These are phyloP conservation scores for Panaeolus cyanescens DNA, from an alignment of 768 basidiomycete species.

Conservation along the genomic window DNA sequence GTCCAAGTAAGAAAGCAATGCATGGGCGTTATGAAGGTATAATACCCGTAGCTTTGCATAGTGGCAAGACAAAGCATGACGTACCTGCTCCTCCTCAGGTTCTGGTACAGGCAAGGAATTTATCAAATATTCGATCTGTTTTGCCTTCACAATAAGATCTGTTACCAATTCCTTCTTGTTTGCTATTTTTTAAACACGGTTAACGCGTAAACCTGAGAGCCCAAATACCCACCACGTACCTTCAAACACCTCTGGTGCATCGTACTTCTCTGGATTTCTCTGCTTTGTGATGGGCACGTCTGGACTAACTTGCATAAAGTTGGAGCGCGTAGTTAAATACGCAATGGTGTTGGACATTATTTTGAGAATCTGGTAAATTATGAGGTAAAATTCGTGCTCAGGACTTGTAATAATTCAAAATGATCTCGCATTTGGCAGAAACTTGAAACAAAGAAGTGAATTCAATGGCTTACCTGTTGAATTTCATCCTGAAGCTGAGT, in stretches of 20 bases:
- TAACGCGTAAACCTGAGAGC: not conserved
- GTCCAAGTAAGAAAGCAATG: too few species aligned
- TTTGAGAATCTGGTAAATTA: slow-evolving; percentile 76
- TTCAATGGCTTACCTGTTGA: slow-evolving; percentile 68
- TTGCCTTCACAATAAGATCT: slow-evolving; percentile 84
- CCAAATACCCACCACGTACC: slow-evolving; percentile 38
- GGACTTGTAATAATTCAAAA: too few species aligned
- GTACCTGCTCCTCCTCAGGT: slow-evolving; percentile 73
- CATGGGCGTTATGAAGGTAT: too few species aligned
- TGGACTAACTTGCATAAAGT: slow-evolving; percentile 76
- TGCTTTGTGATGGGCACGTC: slow-evolving; percentile 86
- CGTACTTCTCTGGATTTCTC: slow-evolving; percentile 70
- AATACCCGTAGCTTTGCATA: too few species aligned
- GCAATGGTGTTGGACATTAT: slow-evolving; percentile 86
- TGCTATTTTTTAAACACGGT: slow-evolving; percentile 40
- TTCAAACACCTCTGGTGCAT: slow-evolving; percentile 74
- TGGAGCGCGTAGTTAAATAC: slow-evolving; percentile 76
- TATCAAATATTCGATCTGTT: slow-evolving; percentile 86
- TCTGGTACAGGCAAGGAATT: slow-evolving; percentile 79
- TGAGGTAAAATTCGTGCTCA: too few species aligned
- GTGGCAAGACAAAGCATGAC: slow-evolving; percentile 11
- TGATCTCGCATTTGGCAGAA: too few species aligned
- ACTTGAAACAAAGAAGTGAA: too few species aligned
- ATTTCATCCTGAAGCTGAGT: slow-evolving; percentile 95
- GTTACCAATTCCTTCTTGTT: slow-evolving; percentile 84